Evolutionary conservation across 139 green algal species (phyloP).

Genomic region (Pseudopediastrum boryanum): DNA sequence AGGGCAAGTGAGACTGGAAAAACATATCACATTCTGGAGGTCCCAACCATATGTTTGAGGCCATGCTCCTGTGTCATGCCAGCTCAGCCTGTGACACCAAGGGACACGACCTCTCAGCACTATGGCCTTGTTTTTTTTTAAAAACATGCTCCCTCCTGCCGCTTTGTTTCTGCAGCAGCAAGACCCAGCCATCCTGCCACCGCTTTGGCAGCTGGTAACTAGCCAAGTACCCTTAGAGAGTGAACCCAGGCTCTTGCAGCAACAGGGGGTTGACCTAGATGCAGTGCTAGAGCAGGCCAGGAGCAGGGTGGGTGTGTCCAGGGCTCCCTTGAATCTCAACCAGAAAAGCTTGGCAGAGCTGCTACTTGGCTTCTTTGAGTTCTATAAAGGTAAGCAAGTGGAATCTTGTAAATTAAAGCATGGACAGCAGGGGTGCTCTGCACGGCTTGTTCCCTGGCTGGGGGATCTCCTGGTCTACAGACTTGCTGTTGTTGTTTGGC

Average conservation of each 20-base stretch:
- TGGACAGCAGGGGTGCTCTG: background rate
- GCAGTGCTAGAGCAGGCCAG: too few species aligned
- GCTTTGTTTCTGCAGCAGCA: background rate
- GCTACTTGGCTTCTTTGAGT: slow-evolving; percentile 21
- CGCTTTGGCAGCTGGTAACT: slow-evolving; percentile 31
- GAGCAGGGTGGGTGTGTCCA: too few species aligned
- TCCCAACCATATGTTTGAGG: too few species aligned
- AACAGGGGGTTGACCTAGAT: too few species aligned
- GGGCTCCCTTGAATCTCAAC: background rate
- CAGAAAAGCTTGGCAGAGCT: slow-evolving; percentile 10
- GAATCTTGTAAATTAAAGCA: background rate
- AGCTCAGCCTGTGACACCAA: too few species aligned
- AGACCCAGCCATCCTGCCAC: slow-evolving; percentile 16
- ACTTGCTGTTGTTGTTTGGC: background rate
- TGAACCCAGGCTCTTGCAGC: too few species aligned
- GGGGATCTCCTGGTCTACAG: background rate
- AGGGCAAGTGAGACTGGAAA: too few species aligned
- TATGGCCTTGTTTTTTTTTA: too few species aligned
- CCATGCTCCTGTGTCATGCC: too few species aligned
- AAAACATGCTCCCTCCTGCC: background rate
- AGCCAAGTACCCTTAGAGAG: too few species aligned
- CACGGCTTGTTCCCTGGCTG: background rate
- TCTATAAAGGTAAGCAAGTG: background rate
- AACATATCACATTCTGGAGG: too few species aligned
- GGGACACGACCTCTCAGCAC: too few species aligned